These are phyloP conservation scores for Penicillium psychrosexuale DNA, from an alignment of 2,329 filamentous ascomycete genomes.

Conservation along the genomic window DNA sequence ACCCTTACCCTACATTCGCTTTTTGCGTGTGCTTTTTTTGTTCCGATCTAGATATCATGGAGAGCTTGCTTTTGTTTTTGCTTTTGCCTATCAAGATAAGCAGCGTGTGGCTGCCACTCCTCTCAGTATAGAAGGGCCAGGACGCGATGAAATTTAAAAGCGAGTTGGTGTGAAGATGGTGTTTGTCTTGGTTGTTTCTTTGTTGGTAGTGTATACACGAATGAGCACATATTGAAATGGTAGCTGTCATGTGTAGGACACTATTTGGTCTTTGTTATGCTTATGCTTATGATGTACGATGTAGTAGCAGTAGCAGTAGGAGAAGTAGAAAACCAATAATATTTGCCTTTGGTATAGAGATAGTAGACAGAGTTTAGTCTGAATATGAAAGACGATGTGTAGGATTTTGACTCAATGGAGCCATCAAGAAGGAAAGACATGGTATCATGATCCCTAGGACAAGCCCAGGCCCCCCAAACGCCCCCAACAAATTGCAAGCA, in stretches of 20 bases:
- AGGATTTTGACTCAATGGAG: neutral
- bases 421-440: slow-evolving; percentile 11
- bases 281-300: neutral
- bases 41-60: slow-evolving; percentile 24
- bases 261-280: neutral
- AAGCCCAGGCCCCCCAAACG: slow-evolving; percentile 14
- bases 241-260: slow-evolving; percentile 4
- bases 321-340: neutral
- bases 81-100: slow-evolving; percentile 15
- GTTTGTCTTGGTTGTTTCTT: slow-evolving; percentile 13
- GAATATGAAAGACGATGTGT: neutral
- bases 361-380: neutral
- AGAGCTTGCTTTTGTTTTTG: slow-evolving; percentile 15
- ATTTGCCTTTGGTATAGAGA: neutral
- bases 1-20: slow-evolving; percentile 10
- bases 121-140: slow-evolving; percentile 18
- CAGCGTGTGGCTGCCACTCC: slow-evolving; percentile 7
- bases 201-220: slow-evolving; percentile 15
- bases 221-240: slow-evolving; percentile 18
- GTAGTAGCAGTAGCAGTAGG: neutral
- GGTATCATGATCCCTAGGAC: slow-evolving; percentile 25
- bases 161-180: slow-evolving; percentile 19
- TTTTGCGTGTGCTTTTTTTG: slow-evolving; percentile 6
- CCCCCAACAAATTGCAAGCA: slow-evolving; percentile 8
- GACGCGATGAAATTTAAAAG: slow-evolving; percentile 16